A percentile compares a stretch with the other conserved stretches of the same genome.
Evolutionary conservation across 2,329 filamentous ascomycete species (phyloP).

Genomic region (Leptographium lundbergii): DNA sequence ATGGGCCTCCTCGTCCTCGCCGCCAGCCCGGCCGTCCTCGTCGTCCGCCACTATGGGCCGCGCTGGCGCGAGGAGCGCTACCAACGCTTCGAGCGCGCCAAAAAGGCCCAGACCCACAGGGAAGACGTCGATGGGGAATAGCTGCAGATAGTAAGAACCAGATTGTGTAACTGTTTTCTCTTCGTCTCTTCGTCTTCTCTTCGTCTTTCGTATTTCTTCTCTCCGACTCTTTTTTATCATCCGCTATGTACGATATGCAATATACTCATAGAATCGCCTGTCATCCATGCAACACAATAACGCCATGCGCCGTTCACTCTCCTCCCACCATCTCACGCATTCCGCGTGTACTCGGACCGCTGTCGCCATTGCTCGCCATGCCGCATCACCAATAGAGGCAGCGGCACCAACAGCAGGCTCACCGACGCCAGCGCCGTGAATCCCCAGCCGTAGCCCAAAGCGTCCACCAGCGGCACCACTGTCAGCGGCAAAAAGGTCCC

Average conservation of each 20-base stretch:
- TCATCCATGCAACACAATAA: too few species aligned
- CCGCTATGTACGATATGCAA: too few species aligned
- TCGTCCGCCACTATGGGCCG: constrained; percentile 20
- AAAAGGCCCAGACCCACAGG: background rate
- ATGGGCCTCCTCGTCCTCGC: constrained; percentile 18
- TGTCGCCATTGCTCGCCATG: constrained; percentile 41
- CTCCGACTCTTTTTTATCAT: too few species aligned
- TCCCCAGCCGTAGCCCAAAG: constrained; percentile 38
- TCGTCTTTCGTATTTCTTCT: too few species aligned
- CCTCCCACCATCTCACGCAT: background rate
- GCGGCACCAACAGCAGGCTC: constrained; percentile 31
- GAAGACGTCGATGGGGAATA: background rate
- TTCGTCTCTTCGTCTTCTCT: too few species aligned
- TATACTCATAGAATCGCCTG: too few species aligned
- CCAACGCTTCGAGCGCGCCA: constrained; percentile 10
- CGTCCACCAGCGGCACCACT: constrained; percentile 31
- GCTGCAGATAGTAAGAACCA: background rate
- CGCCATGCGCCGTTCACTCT: background rate
- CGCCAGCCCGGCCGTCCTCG: constrained; percentile 15
- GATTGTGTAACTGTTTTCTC: too few species aligned
- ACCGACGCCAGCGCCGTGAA: constrained; percentile 31
- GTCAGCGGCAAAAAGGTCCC: constrained; percentile 44
- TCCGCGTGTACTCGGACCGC: constrained; percentile 33
- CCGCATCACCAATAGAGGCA: constrained; percentile 35
- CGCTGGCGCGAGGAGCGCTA: constrained; percentile 21